These are phyloP conservation scores for Beta macrorhiza DNA, from an alignment of 179 eudicot genomes.

Conservation along the genomic window DNA sequence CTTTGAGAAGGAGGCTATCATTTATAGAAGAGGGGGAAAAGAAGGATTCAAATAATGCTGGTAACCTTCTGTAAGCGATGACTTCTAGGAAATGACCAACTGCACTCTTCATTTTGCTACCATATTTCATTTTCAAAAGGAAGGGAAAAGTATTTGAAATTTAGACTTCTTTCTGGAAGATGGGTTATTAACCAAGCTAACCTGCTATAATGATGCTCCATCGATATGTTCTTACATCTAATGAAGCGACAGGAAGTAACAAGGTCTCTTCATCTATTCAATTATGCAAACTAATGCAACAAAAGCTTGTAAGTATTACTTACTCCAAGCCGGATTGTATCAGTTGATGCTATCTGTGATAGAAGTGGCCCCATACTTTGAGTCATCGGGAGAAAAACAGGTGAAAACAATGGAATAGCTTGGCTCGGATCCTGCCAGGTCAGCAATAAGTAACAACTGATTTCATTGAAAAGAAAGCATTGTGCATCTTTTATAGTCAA, in stretches of 20 bases:
- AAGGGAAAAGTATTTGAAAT: neutral
- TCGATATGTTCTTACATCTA: too few relatives aligned
- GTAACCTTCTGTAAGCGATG: too few relatives aligned
- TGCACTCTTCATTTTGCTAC: neutral
- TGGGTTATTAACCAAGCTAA: neutral
- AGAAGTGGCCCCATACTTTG: constrained; percentile 84
- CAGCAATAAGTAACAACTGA: constrained; percentile 21
- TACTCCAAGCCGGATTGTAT: constrained; percentile 85
- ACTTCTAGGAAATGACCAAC: neutral
- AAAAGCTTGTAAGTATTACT: constrained; percentile 30
- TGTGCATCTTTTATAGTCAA: neutral
- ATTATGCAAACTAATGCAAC: neutral
- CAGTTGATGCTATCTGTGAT: constrained; percentile 73
- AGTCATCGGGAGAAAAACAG: constrained; percentile 80
- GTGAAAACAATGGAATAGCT: constrained; percentile 82
- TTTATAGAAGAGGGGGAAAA: too few relatives aligned
- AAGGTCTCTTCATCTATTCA: neutral
- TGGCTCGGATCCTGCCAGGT: constrained; percentile 73
- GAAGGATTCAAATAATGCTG: too few relatives aligned
- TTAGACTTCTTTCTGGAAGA: neutral
- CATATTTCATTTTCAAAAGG: neutral
- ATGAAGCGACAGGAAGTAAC: neutral
- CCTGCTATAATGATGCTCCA: neutral
- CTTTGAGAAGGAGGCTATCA: too few relatives aligned
- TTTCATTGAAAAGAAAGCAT: constrained; percentile 7